phyloP scores from a whole-genome alignment of 1,284 basidiomycete species.

The Malassezia arunalokei region DNA sequence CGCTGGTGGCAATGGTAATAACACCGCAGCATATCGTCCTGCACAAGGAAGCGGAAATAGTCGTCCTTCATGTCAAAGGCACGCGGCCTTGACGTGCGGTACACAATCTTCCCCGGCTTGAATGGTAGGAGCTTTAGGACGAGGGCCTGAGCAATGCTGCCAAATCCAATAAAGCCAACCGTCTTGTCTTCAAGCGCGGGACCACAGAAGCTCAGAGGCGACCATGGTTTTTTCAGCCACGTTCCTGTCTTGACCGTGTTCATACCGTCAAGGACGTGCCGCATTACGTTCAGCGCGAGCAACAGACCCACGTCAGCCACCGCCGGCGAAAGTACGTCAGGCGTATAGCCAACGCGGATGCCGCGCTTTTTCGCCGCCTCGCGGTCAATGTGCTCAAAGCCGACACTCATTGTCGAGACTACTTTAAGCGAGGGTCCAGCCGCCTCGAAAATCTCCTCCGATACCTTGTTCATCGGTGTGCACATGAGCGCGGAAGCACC shows the following conservation, averaged over 20 bases:
- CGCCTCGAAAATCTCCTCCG: slow-evolving; percentile 47
- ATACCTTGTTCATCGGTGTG: slow-evolving; percentile 62
- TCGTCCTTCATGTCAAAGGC: slow-evolving; percentile 19
- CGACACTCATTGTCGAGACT: slow-evolving; percentile 65
- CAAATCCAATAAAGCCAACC: slow-evolving; percentile 83
- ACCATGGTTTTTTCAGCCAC: slow-evolving; percentile 62
- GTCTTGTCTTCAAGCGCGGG: slow-evolving; percentile 56
- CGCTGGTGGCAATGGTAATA: background rate
- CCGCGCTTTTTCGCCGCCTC: slow-evolving; percentile 55
- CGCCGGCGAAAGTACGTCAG: slow-evolving; percentile 74
- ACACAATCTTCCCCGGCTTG: slow-evolving; percentile 21
- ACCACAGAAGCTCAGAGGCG: slow-evolving; percentile 61
- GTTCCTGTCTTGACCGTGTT: slow-evolving; percentile 58
- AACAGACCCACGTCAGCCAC: slow-evolving; percentile 80
- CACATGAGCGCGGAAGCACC: slow-evolving; percentile 60
- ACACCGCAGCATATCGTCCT: slow-evolving; percentile 11
- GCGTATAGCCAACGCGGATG: slow-evolving; percentile 76
- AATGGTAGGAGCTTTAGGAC: slow-evolving; percentile 24
- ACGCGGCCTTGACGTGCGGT: slow-evolving; percentile 24
- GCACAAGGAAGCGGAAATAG: slow-evolving; percentile 20
- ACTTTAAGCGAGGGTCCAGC: slow-evolving; percentile 55
- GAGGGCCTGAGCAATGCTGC: slow-evolving; percentile 21
- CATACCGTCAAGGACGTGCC: slow-evolving; percentile 58
- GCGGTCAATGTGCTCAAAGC: slow-evolving; percentile 64
- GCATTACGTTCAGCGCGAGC: slow-evolving; percentile 77